Conservation (phyloP, 1,139 yeast species). For the Candida frijolesensis region DNA sequence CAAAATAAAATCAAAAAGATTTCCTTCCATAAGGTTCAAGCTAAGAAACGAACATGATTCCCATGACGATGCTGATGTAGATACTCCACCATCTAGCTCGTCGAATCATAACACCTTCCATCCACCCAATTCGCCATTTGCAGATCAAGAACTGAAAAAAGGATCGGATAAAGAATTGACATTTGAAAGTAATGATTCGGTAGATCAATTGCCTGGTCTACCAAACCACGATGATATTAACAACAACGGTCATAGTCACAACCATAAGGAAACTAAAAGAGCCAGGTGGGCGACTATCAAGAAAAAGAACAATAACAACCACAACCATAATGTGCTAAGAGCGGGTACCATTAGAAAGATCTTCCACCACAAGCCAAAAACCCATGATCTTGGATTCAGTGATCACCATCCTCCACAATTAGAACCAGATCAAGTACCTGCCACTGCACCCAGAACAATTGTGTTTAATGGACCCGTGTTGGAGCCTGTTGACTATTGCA, state of each 20-base stretch:
- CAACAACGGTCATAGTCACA: background rate
- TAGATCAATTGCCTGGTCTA: background rate
- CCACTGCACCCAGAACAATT: conserved; percentile 50
- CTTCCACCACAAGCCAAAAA: conserved; percentile 23
- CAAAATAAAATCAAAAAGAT: conserved; percentile 16
- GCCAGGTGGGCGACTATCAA: conserved; percentile 87
- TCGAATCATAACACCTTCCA: conserved; percentile 7
- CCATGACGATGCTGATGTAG: background rate
- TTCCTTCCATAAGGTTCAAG: conserved; percentile 29
- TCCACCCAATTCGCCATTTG: conserved; percentile 16
- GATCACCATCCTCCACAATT: conserved; percentile 23
- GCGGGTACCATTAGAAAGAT: conserved; percentile 19
- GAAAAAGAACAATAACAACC: background rate
- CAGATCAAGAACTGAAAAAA: conserved; percentile 12
- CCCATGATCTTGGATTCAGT: conserved; percentile 25
- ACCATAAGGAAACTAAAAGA: conserved; percentile 36
- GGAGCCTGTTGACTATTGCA: conserved; percentile 59
- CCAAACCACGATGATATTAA: background rate
- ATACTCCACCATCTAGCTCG: conserved; percentile 6
- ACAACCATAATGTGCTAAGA: conserved; percentile 9
- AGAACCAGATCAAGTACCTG: conserved; percentile 15
- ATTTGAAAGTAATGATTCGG: background rate
- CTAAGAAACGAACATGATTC: conserved; percentile 18
- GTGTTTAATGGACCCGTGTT: conserved; percentile 65
- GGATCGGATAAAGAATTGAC: background rate